Percentiles rank a stretch among this genome's conserved stretches.
Conservation (phyloP, 257 asterid genomes). For the Fraxinus americana region DNA sequence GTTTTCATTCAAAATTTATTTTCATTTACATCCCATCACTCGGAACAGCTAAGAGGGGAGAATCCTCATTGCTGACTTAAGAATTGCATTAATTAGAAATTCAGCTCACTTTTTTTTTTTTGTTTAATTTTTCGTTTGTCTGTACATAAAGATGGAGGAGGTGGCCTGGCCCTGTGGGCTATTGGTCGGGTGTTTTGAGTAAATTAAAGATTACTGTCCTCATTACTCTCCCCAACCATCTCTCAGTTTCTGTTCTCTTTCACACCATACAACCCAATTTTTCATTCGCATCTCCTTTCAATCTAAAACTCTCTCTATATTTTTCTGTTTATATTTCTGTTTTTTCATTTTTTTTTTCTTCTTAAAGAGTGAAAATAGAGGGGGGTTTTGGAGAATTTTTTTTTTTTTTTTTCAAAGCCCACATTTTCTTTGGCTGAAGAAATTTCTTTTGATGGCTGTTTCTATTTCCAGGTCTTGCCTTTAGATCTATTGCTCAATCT, state of each 20-base stretch:
- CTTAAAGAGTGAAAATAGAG: constrained; percentile 16
- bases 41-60: constrained; percentile 20
- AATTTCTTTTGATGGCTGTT: not conserved
- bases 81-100: constrained; percentile 21
- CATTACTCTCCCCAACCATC: constrained; percentile 47
- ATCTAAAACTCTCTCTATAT: constrained; percentile 9
- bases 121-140: constrained; percentile 4
- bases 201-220: constrained; percentile 42
- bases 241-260: constrained; percentile 27
- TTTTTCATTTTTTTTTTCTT: not conserved
- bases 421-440: constrained; percentile 11
- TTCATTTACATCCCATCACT: constrained; percentile 20
- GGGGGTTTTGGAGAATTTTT: constrained; percentile 20
- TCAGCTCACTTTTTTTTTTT: constrained; percentile 7
- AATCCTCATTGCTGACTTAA: constrained; percentile 21
- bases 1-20: no score
- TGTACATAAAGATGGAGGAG: not conserved
- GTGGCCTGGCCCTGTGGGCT: constrained; percentile 1
- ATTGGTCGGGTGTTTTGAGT: constrained; percentile 33
- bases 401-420: constrained; percentile 21
- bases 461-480: no score
- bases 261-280: constrained; percentile 39
- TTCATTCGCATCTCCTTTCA: constrained; percentile 36
- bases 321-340: constrained; percentile 30
- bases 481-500: no score